These are phyloP conservation scores for Tetragonia tetragonoides DNA, from an alignment of 148 eudicot genomes.

Conservation along the genomic window DNA sequence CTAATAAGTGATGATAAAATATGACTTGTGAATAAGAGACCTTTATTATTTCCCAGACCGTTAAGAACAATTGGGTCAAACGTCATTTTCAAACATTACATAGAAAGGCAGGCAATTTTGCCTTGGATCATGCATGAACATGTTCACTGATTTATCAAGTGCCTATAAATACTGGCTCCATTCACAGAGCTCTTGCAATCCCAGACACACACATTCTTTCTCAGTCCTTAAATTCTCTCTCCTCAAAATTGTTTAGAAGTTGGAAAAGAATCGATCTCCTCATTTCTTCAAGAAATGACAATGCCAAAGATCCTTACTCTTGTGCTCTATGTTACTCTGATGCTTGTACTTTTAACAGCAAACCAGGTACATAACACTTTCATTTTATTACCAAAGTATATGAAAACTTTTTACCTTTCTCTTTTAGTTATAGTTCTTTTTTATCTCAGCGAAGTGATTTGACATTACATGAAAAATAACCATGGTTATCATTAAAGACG, in stretches of 20 bases:
- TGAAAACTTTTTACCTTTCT: neutral
- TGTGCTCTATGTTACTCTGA: constrained; percentile 24
- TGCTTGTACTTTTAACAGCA: constrained; percentile 31
- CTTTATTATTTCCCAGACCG: neutral
- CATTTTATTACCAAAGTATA: too few relatives aligned
- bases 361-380: constrained; percentile 27
- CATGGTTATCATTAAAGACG: too few relatives aligned
- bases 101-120: constrained; percentile 6
- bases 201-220: neutral
- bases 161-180: constrained; percentile 31
- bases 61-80: constrained; percentile 17
- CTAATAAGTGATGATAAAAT: too few relatives aligned
- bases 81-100: constrained; percentile 12
- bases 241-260: neutral
- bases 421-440: too few relatives aligned
- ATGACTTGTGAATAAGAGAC: too few relatives aligned
- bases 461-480: too few relatives aligned
- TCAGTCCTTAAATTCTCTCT: neutral
- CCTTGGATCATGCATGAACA: constrained; percentile 15
- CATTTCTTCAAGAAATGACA: constrained; percentile 18
- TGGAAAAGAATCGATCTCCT: neutral
- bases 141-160: neutral
- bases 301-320: constrained; percentile 28
- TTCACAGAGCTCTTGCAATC: constrained; percentile 11
- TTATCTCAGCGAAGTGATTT: too few relatives aligned